A percentile compares a stretch with the other conserved stretches of the same genome.
Conservation (phyloP, 371 early-diverging fungal species). For the Fennellomyces sp. region DNA sequence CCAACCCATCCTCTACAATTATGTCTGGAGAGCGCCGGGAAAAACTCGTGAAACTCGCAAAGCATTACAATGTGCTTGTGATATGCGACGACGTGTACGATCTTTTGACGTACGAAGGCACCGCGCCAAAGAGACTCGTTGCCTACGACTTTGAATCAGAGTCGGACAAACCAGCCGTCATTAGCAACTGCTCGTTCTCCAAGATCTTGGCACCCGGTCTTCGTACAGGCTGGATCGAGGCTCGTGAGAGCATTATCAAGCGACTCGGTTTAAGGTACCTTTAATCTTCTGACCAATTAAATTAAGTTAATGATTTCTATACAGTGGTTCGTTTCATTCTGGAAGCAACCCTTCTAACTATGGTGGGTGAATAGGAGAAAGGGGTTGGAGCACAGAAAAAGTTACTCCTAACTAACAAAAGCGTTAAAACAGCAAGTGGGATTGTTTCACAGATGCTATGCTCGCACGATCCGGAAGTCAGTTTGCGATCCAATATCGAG, state of each 20-base stretch:
- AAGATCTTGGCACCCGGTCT: conserved; percentile 45
- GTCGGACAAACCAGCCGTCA: conserved; percentile 21
- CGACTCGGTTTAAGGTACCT: conserved; percentile 35
- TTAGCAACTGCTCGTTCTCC: conserved; percentile 48
- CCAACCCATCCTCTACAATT: conserved; percentile 56
- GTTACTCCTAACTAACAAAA: not conserved
- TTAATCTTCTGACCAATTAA: too few relatives aligned
- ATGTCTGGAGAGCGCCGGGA: conserved; percentile 38
- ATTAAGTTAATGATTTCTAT: too few relatives aligned
- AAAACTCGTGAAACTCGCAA: conserved; percentile 47
- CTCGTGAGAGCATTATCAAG: conserved; percentile 22
- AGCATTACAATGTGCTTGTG: conserved; percentile 53
- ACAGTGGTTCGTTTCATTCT: conserved; percentile 42
- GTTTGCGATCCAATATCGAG: conserved; percentile 24
- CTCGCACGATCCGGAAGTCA: conserved; percentile 9
- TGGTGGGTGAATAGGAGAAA: conserved; percentile 14
- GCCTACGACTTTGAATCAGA: conserved; percentile 35
- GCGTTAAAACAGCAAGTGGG: conserved; percentile 23
- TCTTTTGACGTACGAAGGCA: conserved; percentile 38
- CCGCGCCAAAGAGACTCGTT: conserved; percentile 23
- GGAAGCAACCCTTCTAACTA: conserved; percentile 41
- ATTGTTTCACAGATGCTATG: conserved; percentile 31
- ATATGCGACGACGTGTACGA: conserved; percentile 72
- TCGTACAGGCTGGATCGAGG: conserved; percentile 44
- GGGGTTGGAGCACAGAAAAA: not conserved